Percentiles rank a stretch among this genome's conserved stretches.
Evolutionary conservation across 1,284 basidiomycete species (phyloP).

Genomic region (Sanghuangporus weigelae): DNA sequence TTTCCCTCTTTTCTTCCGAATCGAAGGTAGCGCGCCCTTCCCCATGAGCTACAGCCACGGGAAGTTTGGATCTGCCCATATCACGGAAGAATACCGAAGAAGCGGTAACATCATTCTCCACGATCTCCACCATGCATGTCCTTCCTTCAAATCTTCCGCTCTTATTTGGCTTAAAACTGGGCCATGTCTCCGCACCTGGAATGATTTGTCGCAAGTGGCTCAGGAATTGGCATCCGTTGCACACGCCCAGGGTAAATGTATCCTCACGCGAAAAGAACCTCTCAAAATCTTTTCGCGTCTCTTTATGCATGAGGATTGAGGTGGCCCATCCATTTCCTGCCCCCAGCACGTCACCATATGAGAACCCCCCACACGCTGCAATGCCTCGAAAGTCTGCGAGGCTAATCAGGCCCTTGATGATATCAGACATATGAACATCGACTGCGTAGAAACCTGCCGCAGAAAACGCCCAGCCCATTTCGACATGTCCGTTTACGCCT

Average conservation of each 20-base stretch:
- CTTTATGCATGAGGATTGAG: slow-evolving; percentile 79
- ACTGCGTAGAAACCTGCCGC: slow-evolving; percentile 91
- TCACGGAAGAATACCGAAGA: slow-evolving; percentile 81
- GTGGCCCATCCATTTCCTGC: slow-evolving; percentile 98
- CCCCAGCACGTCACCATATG: slow-evolving; percentile 96
- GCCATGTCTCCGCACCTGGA: slow-evolving; percentile 85
- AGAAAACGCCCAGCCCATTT: slow-evolving; percentile 98
- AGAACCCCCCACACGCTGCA: slow-evolving; percentile 97
- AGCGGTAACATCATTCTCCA: slow-evolving; percentile 47
- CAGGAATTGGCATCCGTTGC: slow-evolving; percentile 98
- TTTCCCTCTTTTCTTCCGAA: slow-evolving; percentile 33
- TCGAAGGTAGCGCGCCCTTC: slow-evolving; percentile 85
- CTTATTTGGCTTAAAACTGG: slow-evolving; percentile 85
- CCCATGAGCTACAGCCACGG: slow-evolving; percentile 94
- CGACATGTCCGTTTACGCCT: slow-evolving; percentile 96
- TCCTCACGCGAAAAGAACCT: slow-evolving; percentile 77
- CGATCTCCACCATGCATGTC: slow-evolving; percentile 76
- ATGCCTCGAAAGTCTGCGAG: slow-evolving; percentile 79
- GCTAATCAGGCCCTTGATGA: slow-evolving; percentile 67
- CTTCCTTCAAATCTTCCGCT: slow-evolving; percentile 92
- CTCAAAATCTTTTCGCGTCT: slow-evolving; percentile 71
- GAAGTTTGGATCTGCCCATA: slow-evolving; percentile 85
- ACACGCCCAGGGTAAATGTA: slow-evolving; percentile 92
- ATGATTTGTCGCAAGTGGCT: slow-evolving; percentile 84
- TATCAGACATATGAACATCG: slow-evolving; percentile 98